Evolutionary conservation across 306 rosid genomes (phyloP).

Genomic region (Citrullus mucosospermus): DNA sequence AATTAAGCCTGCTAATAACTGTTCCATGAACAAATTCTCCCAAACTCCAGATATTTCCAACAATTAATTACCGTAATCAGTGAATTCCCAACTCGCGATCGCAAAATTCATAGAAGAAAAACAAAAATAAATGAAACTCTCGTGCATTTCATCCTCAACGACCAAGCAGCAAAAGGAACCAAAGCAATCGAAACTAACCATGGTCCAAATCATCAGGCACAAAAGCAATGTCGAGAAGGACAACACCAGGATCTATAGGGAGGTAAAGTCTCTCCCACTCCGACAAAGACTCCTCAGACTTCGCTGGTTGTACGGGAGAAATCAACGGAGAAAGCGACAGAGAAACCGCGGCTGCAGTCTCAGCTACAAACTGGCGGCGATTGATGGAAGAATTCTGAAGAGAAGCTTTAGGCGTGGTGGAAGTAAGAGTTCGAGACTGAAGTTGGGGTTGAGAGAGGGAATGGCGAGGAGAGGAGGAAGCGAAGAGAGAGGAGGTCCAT

Average conservation of each 20-base stretch:
- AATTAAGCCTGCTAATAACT: not conserved
- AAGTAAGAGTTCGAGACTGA: not conserved
- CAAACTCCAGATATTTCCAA: not conserved
- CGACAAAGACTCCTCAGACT: slow-evolving; percentile 53
- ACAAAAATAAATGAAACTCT: not conserved
- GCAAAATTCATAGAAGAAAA: not conserved
- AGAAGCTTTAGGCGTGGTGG: slow-evolving; percentile 30
- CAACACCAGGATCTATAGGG: slow-evolving; percentile 92
- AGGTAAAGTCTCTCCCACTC: slow-evolving; percentile 89
- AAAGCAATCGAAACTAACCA: slow-evolving; percentile 21
- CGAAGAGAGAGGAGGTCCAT: slow-evolving; percentile 19
- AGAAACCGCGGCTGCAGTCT: slow-evolving; percentile 47
- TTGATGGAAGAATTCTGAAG: slow-evolving; percentile 18
- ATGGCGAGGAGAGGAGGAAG: slow-evolving; percentile 14
- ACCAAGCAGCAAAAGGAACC: not conserved
- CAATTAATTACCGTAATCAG: not conserved
- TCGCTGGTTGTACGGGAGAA: slow-evolving; percentile 24
- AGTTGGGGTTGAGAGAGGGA: slow-evolving; percentile 17
- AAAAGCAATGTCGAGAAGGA: slow-evolving; percentile 88
- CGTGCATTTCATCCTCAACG: not conserved
- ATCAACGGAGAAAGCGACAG: slow-evolving; percentile 25
- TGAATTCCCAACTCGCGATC: not conserved
- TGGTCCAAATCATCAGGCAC: slow-evolving; percentile 72
- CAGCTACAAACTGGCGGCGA: slow-evolving; percentile 55
- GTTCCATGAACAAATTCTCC: not conserved